phyloP scores from a whole-genome alignment of 345 rosid genomes.

The Acer saccharum region DNA sequence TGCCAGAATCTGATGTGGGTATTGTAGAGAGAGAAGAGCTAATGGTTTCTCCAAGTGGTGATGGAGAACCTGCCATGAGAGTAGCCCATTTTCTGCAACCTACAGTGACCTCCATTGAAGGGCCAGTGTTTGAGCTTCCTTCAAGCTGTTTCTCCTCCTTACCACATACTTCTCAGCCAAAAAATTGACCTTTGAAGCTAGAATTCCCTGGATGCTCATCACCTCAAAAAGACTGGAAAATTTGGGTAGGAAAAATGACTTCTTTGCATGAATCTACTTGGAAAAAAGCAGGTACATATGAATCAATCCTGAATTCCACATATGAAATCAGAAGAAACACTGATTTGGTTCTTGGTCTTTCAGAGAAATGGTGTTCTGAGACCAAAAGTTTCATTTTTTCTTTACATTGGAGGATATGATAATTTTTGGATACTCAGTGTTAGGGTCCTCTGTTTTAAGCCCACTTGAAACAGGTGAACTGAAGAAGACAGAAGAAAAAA shows the following conservation, averaged over 20 bases:
- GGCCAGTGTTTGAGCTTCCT: constrained; percentile 27
- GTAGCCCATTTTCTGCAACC: too few relatives aligned
- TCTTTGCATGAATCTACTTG: constrained; percentile 32
- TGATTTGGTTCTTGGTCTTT: constrained; percentile 18
- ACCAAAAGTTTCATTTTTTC: too few relatives aligned
- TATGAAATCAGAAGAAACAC: constrained; percentile 26
- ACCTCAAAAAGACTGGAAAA: constrained; percentile 36
- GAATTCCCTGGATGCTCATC: constrained; percentile 36
- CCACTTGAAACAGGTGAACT: too few relatives aligned
- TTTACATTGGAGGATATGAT: too few relatives aligned
- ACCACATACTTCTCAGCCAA: constrained; percentile 18
- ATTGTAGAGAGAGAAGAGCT: too few relatives aligned
- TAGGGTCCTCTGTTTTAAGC: too few relatives aligned
- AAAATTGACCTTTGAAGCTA: constrained; percentile 24
- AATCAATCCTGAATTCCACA: constrained; percentile 47
- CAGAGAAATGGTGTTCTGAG: too few relatives aligned
- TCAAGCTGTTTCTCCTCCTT: constrained; percentile 15
- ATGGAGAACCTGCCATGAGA: too few relatives aligned
- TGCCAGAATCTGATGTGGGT: too few relatives aligned
- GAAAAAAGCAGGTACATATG: constrained; percentile 46
- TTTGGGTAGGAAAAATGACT: constrained; percentile 46
- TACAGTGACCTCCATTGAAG: constrained; percentile 12
- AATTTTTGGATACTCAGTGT: too few relatives aligned
- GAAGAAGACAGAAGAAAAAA: too few relatives aligned
- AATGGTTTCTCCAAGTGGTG: too few relatives aligned